A percentile compares a stretch with the other conserved stretches of the same genome.
Conservation (phyloP, 176 grass and related monocot species). For the Alopecurus myosuroides region DNA sequence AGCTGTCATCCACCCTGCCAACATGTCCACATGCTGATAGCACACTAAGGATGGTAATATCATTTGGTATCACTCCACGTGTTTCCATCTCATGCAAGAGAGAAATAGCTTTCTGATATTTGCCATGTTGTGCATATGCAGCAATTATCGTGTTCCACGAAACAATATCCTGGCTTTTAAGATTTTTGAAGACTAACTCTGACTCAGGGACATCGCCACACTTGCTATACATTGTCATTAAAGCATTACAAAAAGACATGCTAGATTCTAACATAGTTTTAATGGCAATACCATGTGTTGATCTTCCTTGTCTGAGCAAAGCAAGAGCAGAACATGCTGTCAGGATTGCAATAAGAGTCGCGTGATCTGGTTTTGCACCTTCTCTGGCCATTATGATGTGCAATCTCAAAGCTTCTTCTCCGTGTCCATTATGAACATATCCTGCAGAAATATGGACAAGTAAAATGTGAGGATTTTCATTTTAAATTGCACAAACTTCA, state of each 20-base stretch:
- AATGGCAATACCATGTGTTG: conserved; percentile 57
- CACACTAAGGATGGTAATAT: conserved; percentile 69
- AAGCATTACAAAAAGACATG: conserved; percentile 61
- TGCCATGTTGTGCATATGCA: conserved; percentile 78
- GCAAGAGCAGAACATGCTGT: conserved; percentile 75
- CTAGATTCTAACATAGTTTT: conserved; percentile 72
- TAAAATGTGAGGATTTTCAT: conserved; percentile 16
- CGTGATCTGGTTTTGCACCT: conserved; percentile 68
- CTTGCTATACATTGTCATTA: conserved; percentile 94
- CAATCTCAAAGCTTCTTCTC: conserved; percentile 69
- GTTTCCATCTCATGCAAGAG: conserved; percentile 70
- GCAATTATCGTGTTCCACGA: conserved; percentile 86
- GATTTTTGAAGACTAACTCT: conserved; percentile 50
- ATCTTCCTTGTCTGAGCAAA: conserved; percentile 71
- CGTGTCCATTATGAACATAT: conserved; percentile 80
- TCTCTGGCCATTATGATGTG: conserved; percentile 52
- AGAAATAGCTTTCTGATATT: conserved; percentile 58
- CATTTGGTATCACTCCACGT: conserved; percentile 42
- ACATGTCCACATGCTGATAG: conserved; percentile 76
- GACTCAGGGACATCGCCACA: conserved; percentile 68
- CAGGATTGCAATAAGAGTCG: conserved; percentile 61
- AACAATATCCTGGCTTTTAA: conserved; percentile 46
- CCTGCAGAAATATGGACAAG: conserved; percentile 34
- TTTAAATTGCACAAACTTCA: too few species aligned
- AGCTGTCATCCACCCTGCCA: conserved; percentile 63